Conservation (phyloP, 2,329 filamentous ascomycete genomes). For the Colletotrichum sp. region DNA sequence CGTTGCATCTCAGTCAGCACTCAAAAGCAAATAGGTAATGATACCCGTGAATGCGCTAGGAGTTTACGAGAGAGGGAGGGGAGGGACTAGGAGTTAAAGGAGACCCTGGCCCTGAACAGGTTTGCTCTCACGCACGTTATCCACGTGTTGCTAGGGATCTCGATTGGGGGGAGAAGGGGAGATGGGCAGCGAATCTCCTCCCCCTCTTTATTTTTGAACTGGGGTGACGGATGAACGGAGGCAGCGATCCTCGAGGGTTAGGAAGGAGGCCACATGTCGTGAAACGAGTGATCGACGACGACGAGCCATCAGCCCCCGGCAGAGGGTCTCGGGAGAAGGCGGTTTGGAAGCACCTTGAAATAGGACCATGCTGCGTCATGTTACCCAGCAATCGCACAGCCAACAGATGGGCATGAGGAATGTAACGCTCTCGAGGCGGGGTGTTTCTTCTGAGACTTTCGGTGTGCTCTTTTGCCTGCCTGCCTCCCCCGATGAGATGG, state of each 20-base stretch:
- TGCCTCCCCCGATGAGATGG: not conserved
- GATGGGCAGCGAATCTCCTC: not conserved
- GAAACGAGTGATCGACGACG: not conserved
- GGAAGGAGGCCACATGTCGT: not conserved
- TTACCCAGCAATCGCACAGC: not conserved
- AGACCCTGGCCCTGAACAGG: not conserved
- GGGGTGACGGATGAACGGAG: not conserved
- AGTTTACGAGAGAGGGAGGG: not conserved
- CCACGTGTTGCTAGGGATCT: not conserved
- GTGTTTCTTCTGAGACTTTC: not conserved
- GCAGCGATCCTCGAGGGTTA: not conserved
- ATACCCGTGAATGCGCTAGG: not conserved
- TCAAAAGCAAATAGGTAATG: not conserved
- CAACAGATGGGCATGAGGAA: not conserved
- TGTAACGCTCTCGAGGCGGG: not conserved
- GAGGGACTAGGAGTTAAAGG: not conserved
- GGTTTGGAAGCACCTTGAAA: not conserved
- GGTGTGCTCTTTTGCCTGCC: not conserved
- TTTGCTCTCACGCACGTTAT: not conserved
- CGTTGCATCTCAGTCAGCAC: not conserved
- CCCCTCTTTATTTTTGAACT: not conserved
- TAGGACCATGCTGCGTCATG: not conserved
- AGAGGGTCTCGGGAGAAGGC: not conserved
- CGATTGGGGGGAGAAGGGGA: not conserved
- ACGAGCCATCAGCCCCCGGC: not conserved